phyloP scores from a whole-genome alignment of 2,329 filamentous ascomycete genomes.

The Colletotrichum sp. region DNA sequence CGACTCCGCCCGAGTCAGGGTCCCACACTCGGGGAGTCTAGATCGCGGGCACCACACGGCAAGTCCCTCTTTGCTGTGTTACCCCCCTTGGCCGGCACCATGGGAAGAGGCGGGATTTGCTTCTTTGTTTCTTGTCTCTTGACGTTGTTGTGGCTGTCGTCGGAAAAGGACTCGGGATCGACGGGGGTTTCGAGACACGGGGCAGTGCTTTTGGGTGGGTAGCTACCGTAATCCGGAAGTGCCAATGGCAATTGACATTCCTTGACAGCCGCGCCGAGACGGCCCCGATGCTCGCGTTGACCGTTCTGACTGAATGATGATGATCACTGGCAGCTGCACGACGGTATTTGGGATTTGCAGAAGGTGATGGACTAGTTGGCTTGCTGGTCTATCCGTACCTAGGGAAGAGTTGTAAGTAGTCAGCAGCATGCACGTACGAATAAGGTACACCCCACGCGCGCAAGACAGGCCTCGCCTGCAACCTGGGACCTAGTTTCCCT shows the following conservation, averaged over 20 bases:
- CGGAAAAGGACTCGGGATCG: not conserved
- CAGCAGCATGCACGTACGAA: not conserved
- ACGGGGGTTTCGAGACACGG: not conserved
- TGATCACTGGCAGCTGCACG: not conserved
- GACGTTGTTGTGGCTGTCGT: not conserved
- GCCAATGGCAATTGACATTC: not conserved
- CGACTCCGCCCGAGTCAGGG: conserved; percentile 20
- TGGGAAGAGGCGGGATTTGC: not conserved
- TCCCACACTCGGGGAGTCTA: conserved; percentile 17
- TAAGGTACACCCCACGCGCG: not conserved
- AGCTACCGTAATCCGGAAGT: not conserved
- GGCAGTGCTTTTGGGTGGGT: not conserved
- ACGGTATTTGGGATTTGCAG: not conserved
- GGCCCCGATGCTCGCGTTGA: not conserved
- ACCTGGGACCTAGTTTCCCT: not conserved
- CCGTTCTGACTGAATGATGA: not conserved
- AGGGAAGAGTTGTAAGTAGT: not conserved
- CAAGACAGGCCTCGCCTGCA: not conserved
- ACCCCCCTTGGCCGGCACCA: not conserved
- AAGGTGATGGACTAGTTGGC: not conserved
- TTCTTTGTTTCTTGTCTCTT: conserved; percentile 10
- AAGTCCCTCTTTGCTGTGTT: conserved; percentile 5
- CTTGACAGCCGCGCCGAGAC: not conserved
- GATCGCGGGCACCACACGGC: conserved; percentile 18
- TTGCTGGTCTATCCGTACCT: not conserved